phyloP scores from a whole-genome alignment of 2,329 filamentous ascomycete genomes.

The Neofusicoccum ribis region DNA sequence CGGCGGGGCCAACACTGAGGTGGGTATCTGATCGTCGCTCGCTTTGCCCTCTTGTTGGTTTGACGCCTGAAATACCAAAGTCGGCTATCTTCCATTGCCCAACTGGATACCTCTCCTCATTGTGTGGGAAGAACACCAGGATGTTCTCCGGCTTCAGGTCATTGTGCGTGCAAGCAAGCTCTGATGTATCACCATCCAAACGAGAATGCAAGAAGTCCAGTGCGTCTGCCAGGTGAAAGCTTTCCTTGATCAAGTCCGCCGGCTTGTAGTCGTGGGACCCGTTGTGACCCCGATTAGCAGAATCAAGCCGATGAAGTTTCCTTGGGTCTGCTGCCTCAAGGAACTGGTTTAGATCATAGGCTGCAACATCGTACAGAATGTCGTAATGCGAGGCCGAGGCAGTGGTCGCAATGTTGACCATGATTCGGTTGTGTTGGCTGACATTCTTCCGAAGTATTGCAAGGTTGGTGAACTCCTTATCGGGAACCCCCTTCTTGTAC shows the following conservation, averaged over 20 bases:
- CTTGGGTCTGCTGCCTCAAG: not conserved
- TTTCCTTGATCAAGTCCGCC: conserved; percentile 9
- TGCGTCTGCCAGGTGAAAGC: conserved; percentile 14
- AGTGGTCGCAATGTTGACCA: conserved; percentile 21
- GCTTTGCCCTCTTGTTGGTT: not conserved
- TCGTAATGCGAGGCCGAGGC: not conserved
- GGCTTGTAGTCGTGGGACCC: not conserved
- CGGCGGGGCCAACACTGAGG: no score
- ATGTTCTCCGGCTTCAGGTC: conserved; percentile 22
- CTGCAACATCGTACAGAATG: conserved; percentile 21
- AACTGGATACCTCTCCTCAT: conserved; percentile 5
- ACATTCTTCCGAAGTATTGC: not conserved
- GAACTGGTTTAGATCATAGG: not conserved
- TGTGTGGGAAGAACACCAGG: conserved; percentile 18
- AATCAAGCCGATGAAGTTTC: not conserved
- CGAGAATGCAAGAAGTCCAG: conserved; percentile 15
- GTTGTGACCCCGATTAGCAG: not conserved
- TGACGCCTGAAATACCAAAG: conserved; percentile 19
- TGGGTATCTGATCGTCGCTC: no score
- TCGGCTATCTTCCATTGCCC: conserved; percentile 22
- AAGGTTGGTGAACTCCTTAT: conserved; percentile 16
- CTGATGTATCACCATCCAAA: not conserved
- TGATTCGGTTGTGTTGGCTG: conserved; percentile 13
- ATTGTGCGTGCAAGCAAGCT: conserved; percentile 9
- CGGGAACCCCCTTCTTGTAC: not conserved